Base-by-base conservation (phyloP, 2,329 filamentous ascomycete genomes). In the Colletotrichum sp. region DNA sequence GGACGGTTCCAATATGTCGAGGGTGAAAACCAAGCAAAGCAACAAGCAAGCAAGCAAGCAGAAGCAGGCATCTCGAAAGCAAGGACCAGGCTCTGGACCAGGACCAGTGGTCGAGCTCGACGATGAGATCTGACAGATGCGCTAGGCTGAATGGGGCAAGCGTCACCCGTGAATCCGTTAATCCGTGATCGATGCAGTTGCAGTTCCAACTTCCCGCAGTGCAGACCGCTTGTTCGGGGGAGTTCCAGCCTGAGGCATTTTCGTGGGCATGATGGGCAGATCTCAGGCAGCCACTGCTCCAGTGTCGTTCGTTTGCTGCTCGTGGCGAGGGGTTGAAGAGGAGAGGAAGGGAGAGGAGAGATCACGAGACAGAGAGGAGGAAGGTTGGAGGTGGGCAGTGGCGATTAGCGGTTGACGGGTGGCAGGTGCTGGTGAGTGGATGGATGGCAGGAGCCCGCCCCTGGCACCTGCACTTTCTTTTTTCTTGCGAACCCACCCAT, bases 61-160 rank as follows among this genome's bases (percentile, higher is more conserved):
- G 26, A 60, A n/a, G 26, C 59, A 61, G n/a, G 43, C 43, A 61
- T 61, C 28, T 61, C 28, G 32, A 69, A 30, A 18, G 39, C 43
- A 65, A n/a, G 72, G 48, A 65, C 67, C 30, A 68, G 66, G 66
- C 34, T 61, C 26, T n/a, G 59, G 59, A 61, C 61, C 21, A 15
- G 61, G 21, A 26, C 30, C 6, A 21, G 61, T 36, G n/a, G 61
- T 16, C 28, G 61, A 59, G 70, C 43, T 64, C 26, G 70, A 73
- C 70, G 73, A 75, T 75, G 64, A 75, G 73, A 75, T 75, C 73
- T 75, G 70, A 68, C 70, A 73, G 73, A 75, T 75, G 57, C 73
- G 48, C 73, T 68, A 75, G 57, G 8, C 70, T 21, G 10, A 13
- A 64, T 4, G 7, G 15, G 43, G 73, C 32, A 73, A 75, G 43